These are phyloP conservation scores for Mortierella hygrophila DNA, from an alignment of 192 early-diverging fungal genomes.

Conservation along the genomic window DNA sequence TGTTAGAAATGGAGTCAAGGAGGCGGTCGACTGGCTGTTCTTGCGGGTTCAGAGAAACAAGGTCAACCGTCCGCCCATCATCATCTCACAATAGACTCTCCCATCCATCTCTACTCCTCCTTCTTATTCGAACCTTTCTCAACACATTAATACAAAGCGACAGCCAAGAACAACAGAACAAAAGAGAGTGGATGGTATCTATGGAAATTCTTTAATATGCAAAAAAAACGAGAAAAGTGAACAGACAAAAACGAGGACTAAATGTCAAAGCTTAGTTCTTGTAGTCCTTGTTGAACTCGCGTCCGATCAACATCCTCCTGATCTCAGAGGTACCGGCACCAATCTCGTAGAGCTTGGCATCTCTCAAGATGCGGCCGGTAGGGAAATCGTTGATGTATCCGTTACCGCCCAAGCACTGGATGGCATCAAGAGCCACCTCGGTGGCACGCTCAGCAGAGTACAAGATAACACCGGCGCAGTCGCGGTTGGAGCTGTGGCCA, in stretches of 20 bases:
- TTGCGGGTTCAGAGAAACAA: conserved; percentile 87
- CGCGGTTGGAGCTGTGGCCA: conserved; percentile 85
- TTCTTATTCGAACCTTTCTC: too few species aligned
- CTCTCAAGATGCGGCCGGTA: conserved; percentile 88
- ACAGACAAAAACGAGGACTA: background rate
- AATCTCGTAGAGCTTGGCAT: conserved; percentile 97
- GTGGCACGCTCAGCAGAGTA: conserved; percentile 96
- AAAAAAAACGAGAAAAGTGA: background rate
- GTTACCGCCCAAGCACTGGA: conserved; percentile 95
- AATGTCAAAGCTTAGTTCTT: conserved; percentile 24
- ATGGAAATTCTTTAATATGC: conserved; percentile 8
- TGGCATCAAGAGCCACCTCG: conserved; percentile 92
- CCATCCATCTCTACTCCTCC: background rate
- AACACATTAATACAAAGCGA: background rate
- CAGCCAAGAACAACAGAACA: background rate
- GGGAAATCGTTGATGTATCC: conserved; percentile 96
- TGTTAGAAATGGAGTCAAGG: conserved; percentile 81
- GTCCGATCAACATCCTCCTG: conserved; percentile 91
- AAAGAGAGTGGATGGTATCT: background rate
- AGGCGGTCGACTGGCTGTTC: conserved; percentile 94
- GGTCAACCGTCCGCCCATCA: conserved; percentile 81
- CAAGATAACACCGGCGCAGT: conserved; percentile 95
- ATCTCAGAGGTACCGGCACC: conserved; percentile 97
- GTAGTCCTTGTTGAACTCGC: conserved; percentile 80
- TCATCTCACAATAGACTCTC: conserved; percentile 53